Conservation (phyloP, 148 eudicot genomes). For the Pouteria glomerata region DNA sequence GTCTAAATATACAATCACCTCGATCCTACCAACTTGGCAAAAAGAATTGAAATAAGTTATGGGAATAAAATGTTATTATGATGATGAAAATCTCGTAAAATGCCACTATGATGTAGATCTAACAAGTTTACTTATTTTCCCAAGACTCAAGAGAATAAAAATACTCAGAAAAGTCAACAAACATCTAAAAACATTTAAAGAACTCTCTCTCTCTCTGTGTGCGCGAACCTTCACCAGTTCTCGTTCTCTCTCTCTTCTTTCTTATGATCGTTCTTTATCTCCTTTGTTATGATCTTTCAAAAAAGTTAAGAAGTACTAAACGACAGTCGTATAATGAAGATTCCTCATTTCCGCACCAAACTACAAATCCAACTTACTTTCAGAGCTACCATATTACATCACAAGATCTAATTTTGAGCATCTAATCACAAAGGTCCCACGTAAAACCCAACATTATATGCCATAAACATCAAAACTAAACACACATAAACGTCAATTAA, state of each 20-base stretch:
- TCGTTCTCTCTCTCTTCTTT: too few relatives aligned
- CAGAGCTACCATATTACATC: slow-evolving; percentile 27
- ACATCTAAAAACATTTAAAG: not conserved
- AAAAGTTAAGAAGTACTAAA: slow-evolving; percentile 1
- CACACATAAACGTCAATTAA: slow-evolving; percentile 5
- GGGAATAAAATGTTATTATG: too few relatives aligned
- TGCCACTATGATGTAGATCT: too few relatives aligned
- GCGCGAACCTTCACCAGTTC: too few relatives aligned
- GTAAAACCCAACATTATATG: slow-evolving; percentile 23
- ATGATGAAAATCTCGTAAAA: not conserved
- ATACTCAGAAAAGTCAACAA: too few relatives aligned
- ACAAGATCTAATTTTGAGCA: slow-evolving; percentile 20
- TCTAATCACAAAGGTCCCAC: slow-evolving; percentile 51
- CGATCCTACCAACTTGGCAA: not conserved
- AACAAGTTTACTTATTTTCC: too few relatives aligned
- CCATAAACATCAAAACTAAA: slow-evolving; percentile 11
- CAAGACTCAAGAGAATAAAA: too few relatives aligned
- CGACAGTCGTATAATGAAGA: slow-evolving; percentile 9
- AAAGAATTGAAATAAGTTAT: not conserved
- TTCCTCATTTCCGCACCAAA: slow-evolving; percentile 17
- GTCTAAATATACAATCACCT: not conserved
- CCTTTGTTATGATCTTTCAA: not conserved
- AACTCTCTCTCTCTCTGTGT: too few relatives aligned
- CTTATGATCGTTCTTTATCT: too few relatives aligned
- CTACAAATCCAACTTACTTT: slow-evolving; percentile 19